phyloP scores from a whole-genome alignment of 2,329 filamentous ascomycete genomes.

The Lecanoromycetidae sp. region DNA sequence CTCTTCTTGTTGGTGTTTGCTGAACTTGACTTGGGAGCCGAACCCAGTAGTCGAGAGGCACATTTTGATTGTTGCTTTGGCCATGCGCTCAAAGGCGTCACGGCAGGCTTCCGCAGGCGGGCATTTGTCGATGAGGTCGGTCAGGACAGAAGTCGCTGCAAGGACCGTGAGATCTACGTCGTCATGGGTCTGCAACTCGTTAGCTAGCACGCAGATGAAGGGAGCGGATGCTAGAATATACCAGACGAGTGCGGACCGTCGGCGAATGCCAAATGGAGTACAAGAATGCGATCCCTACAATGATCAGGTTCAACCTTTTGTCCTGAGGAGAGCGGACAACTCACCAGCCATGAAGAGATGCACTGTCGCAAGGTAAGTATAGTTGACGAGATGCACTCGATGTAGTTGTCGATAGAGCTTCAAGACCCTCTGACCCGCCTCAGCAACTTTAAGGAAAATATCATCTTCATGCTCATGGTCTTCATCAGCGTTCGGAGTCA shows the following conservation, averaged over 20 bases:
- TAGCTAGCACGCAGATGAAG: slow-evolving; percentile 11
- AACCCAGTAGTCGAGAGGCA: slow-evolving; percentile 78
- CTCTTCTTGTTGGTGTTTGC: slow-evolving; percentile 5
- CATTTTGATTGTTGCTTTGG: slow-evolving; percentile 92
- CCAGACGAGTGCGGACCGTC: slow-evolving; percentile 70
- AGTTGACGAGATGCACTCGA: slow-evolving; percentile 78
- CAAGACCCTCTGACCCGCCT: slow-evolving; percentile 85
- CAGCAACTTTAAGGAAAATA: slow-evolving; percentile 87
- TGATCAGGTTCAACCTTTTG: slow-evolving; percentile 10
- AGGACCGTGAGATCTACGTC: slow-evolving; percentile 97
- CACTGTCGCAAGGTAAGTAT: slow-evolving; percentile 89
- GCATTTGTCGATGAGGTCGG: slow-evolving; percentile 85
- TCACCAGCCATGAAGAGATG: slow-evolving; percentile 95
- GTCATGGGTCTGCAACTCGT: slow-evolving; percentile 54
- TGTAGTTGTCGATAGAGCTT: slow-evolving; percentile 85
- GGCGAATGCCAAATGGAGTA: slow-evolving; percentile 97
- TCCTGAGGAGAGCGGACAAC: slow-evolving; percentile 22
- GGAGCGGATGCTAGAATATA: slow-evolving; percentile 37
- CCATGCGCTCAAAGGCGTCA: slow-evolving; percentile 89
- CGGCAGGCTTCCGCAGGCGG: slow-evolving; percentile 88
- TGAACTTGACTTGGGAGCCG: slow-evolving; percentile 34
- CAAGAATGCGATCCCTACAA: slow-evolving; percentile 66
- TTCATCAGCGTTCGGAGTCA: slow-evolving; percentile 31
- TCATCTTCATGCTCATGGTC: slow-evolving; percentile 65
- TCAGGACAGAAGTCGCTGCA: slow-evolving; percentile 82